phyloP scores from a whole-genome alignment of 1,284 basidiomycete species.

The Mycena citricolor region DNA sequence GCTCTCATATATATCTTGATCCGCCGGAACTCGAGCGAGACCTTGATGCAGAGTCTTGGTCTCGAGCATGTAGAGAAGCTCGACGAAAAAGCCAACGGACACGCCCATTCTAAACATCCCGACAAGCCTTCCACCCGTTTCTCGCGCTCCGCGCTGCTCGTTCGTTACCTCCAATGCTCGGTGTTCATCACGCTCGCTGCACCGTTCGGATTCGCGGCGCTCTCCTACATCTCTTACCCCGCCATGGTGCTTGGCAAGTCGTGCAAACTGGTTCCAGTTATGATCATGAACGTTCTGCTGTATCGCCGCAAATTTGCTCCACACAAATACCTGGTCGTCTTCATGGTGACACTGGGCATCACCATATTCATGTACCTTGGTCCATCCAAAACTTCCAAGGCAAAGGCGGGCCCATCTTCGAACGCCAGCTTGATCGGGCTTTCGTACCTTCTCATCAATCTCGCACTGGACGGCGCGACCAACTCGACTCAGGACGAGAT shows the following conservation, averaged over 20 bases:
- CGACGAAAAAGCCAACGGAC: slow-evolving; percentile 30
- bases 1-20: slow-evolving; percentile 81
- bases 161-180: slow-evolving; percentile 80
- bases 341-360: slow-evolving; percentile 91
- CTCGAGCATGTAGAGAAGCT: slow-evolving; percentile 39
- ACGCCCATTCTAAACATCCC: slow-evolving; percentile 31
- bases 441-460: slow-evolving; percentile 78
- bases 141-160: slow-evolving; percentile 57
- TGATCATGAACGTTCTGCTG: slow-evolving; percentile 90
- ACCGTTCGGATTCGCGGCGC: slow-evolving; percentile 92
- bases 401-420: slow-evolving; percentile 38
- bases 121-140: slow-evolving; percentile 38
- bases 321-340: slow-evolving; percentile 93
- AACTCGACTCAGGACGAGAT: slow-evolving; percentile 99
- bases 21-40: slow-evolving; percentile 54
- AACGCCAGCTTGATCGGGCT: slow-evolving; percentile 66
- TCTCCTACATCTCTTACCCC: slow-evolving; percentile 96
- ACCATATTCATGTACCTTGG: slow-evolving; percentile 90
- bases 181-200: slow-evolving; percentile 89
- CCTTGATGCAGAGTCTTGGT: slow-evolving; percentile 57
- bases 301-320: slow-evolving; percentile 89
- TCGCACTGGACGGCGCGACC: slow-evolving; percentile 89
- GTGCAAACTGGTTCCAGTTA: slow-evolving; percentile 96
- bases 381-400: slow-evolving; percentile 46
- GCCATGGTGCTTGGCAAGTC: slow-evolving; percentile 99